A percentile compares a stretch with the other conserved stretches of the same genome.
Evolutionary conservation across 2,329 filamentous ascomycete species (phyloP).

Genomic region (Colletotrichum sidae): DNA sequence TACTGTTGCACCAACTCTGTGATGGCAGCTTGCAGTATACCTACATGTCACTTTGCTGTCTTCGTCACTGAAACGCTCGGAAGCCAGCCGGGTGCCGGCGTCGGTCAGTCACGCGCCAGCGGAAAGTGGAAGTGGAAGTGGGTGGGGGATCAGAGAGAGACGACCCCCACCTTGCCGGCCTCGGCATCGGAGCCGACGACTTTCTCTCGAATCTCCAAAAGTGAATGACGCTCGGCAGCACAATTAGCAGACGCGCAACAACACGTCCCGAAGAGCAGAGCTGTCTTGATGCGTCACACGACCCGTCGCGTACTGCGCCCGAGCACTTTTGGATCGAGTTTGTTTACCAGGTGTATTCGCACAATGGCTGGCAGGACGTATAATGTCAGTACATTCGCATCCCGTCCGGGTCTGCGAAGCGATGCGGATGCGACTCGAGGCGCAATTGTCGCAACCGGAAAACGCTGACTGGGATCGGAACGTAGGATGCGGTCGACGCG

Average conservation of each 20-base stretch:
- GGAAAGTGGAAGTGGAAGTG: too few relatives aligned
- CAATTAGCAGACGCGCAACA: too few relatives aligned
- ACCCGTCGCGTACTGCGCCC: constrained; percentile 30
- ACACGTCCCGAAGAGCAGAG: not conserved
- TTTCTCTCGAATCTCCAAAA: too few relatives aligned
- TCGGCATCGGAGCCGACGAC: too few relatives aligned
- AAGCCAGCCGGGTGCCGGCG: too few relatives aligned
- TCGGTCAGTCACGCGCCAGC: too few relatives aligned
- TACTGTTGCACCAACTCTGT: constrained; percentile 4
- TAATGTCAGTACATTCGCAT: constrained; percentile 24
- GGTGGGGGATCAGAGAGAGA: too few relatives aligned
- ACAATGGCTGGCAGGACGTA: constrained; percentile 34
- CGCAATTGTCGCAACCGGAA: not conserved
- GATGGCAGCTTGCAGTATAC: too few relatives aligned
- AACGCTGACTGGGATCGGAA: not conserved
- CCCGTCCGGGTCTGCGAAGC: not conserved
- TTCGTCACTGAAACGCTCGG: not conserved
- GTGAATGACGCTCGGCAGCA: too few relatives aligned
- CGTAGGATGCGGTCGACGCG: constrained; percentile 83
- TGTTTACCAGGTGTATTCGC: not conserved
- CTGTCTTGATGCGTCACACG: constrained; percentile 38
- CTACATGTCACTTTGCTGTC: not conserved
- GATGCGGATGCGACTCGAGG: not conserved
- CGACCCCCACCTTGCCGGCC: too few relatives aligned
- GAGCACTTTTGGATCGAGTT: not conserved